Evolutionary conservation across 768 basidiomycete genomes (phyloP).

Genomic region (Leucosporidium scottii): DNA sequence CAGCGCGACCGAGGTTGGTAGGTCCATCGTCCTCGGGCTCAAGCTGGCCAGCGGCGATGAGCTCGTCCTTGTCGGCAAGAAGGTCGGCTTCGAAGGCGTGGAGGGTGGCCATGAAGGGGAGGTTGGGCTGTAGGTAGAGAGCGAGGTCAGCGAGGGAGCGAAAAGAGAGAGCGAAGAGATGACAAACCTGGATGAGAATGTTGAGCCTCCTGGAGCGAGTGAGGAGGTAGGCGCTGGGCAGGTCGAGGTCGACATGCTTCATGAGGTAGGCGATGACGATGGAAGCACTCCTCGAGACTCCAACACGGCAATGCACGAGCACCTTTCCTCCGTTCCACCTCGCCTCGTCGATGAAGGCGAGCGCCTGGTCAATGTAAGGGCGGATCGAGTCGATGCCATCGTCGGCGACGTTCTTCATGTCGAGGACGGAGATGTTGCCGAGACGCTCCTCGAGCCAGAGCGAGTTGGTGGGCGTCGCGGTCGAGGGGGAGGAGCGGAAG

Average conservation of each 20-base stretch:
- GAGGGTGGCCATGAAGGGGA: conserved; percentile 89
- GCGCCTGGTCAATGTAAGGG: conserved; percentile 77
- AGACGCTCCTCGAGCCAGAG: conserved; percentile 82
- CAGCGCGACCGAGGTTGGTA: conserved; percentile 60
- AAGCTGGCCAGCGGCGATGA: neutral
- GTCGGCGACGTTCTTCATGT: conserved; percentile 63
- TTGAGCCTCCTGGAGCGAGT: conserved; percentile 81
- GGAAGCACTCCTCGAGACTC: conserved; percentile 89
- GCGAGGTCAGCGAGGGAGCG: neutral
- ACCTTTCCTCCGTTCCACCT: conserved; percentile 75
- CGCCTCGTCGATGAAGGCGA: conserved; percentile 88
- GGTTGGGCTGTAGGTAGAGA: conserved; percentile 77
- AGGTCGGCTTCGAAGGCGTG: conserved; percentile 90
- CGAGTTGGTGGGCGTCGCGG: conserved; percentile 46
- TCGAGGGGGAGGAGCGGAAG: conserved; percentile 37
- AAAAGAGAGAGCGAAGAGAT: neutral
- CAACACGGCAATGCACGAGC: conserved; percentile 96
- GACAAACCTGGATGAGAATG: conserved; percentile 39
- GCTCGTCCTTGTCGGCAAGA: conserved; percentile 43
- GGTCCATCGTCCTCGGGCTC: neutral
- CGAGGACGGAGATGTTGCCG: conserved; percentile 80
- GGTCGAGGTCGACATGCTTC: conserved; percentile 74
- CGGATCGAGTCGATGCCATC: conserved; percentile 93
- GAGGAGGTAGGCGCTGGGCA: conserved; percentile 89
- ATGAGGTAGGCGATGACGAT: conserved; percentile 97